These are phyloP conservation scores for Wallacemonas rigidus DNA, from an alignment of 208 protist species.

Conservation along the genomic window DNA sequence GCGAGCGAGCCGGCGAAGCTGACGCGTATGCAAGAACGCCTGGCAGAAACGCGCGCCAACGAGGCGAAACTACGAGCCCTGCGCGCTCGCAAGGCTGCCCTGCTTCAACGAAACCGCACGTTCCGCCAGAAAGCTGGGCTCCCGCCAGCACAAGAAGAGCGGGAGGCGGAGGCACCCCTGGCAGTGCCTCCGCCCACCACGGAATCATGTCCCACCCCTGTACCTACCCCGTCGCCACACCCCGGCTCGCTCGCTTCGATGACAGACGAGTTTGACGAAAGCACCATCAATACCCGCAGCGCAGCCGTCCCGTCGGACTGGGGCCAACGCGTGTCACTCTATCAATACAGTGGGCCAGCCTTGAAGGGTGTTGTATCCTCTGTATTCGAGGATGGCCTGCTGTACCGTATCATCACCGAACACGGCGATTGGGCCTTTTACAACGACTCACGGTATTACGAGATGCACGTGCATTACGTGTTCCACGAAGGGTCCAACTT, in stretches of 20 bases:
- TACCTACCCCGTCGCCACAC: background rate
- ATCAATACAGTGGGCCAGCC: slow-evolving; percentile 26
- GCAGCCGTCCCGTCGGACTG: slow-evolving; percentile 23
- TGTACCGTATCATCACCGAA: slow-evolving; percentile 64
- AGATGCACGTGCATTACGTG: slow-evolving; percentile 50
- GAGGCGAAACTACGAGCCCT: slow-evolving; percentile 4
- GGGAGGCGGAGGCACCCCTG: background rate
- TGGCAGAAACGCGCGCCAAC: background rate
- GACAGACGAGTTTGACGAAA: slow-evolving; percentile 28
- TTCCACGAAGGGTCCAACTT: slow-evolving; percentile 35
- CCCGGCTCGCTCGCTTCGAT: background rate
- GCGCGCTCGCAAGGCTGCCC: background rate
- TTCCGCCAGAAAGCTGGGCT: background rate
- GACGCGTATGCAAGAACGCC: slow-evolving; percentile 17
- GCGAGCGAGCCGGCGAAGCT: slow-evolving; percentile 17
- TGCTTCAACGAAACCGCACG: background rate
- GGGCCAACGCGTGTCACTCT: slow-evolving; percentile 18
- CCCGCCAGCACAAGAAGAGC: background rate
- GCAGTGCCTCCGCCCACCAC: background rate
- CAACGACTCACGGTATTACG: slow-evolving; percentile 54
- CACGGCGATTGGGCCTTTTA: slow-evolving; percentile 69
- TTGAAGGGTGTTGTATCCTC: slow-evolving; percentile 42
- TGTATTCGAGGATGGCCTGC: slow-evolving; percentile 46
- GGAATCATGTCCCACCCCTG: background rate
- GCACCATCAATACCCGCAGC: background rate